phyloP scores from a whole-genome alignment of 179 eudicot genomes.

The Sideroxylon spinosum region DNA sequence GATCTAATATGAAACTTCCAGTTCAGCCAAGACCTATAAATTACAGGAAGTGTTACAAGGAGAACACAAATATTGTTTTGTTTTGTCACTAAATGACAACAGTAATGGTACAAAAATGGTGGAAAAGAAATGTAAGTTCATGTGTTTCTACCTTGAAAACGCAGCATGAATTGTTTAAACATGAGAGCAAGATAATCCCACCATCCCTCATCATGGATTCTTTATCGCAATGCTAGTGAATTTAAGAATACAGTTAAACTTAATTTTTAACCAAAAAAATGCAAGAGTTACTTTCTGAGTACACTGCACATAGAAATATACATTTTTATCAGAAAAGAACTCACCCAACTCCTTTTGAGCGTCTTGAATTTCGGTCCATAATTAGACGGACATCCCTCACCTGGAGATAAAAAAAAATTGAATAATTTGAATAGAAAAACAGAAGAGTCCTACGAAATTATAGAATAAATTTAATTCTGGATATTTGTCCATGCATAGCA shows the following conservation, averaged over 20 bases:
- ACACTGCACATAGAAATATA: constrained; percentile 18
- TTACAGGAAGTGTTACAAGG: constrained; percentile 12
- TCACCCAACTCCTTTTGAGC: constrained; percentile 96
- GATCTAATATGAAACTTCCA: constrained; percentile 25
- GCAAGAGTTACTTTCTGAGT: constrained; percentile 22
- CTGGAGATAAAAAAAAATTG: constrained; percentile 29
- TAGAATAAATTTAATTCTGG: constrained; percentile 12
- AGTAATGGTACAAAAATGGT: constrained; percentile 12
- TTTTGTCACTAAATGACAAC: constrained; percentile 20
- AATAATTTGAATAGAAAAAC: not conserved
- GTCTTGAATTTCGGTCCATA: constrained; percentile 88
- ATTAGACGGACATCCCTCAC: constrained; percentile 90
- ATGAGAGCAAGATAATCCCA: constrained; percentile 67
- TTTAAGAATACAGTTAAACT: constrained; percentile 53
- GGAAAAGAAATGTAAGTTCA: constrained; percentile 36
- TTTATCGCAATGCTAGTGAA: constrained; percentile 67
- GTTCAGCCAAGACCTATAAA: constrained; percentile 28
- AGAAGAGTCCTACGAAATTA: not conserved
- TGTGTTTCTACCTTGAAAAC: constrained; percentile 56
- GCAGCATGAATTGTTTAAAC: constrained; percentile 58
- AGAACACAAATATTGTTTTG: constrained; percentile 24
- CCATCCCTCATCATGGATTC: constrained; percentile 65
- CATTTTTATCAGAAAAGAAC: constrained; percentile 14
- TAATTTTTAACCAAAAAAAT: constrained; percentile 24
- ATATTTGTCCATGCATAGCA: not conserved